Evolutionary conservation across 2,329 filamentous ascomycete species (phyloP).

Genomic region (Domatiomyces globalis): DNA sequence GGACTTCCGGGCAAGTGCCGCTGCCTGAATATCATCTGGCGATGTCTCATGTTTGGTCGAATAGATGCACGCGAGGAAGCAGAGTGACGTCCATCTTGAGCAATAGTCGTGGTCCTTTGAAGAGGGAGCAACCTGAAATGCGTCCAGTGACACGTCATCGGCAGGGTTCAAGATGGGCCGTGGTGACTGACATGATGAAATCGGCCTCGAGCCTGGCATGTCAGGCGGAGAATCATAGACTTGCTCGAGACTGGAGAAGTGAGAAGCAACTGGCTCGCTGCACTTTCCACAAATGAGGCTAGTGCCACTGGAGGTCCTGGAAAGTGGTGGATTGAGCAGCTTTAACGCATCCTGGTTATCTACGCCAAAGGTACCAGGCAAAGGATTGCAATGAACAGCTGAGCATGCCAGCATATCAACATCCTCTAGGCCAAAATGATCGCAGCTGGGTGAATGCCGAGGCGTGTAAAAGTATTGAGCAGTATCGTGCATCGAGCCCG

Average conservation of each 20-base stretch:
- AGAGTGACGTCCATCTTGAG: slow-evolving; percentile 17
- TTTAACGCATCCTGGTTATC: slow-evolving; percentile 16
- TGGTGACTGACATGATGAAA: slow-evolving; percentile 1
- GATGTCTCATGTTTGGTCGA: slow-evolving; percentile 8
- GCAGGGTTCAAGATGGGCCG: slow-evolving; percentile 11
- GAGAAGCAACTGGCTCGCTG: slow-evolving; percentile 10
- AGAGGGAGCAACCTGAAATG: slow-evolving; percentile 12
- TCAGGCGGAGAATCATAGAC: neutral
- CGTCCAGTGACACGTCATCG: slow-evolving; percentile 2
- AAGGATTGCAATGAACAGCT: slow-evolving; percentile 9
- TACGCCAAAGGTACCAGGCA: slow-evolving; percentile 12
- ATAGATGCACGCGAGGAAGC: slow-evolving; percentile 18
- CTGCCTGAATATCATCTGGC: slow-evolving; percentile 8
- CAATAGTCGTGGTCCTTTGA: slow-evolving; percentile 15
- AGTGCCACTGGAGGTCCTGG: slow-evolving; percentile 1
- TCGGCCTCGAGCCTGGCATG: neutral
- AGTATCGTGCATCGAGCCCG: neutral
- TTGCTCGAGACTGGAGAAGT: slow-evolving; percentile 13
- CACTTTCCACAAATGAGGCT: slow-evolving; percentile 15
- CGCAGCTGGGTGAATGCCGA: neutral
- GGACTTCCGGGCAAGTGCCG: neutral
- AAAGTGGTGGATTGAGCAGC: slow-evolving; percentile 11
- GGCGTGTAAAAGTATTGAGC: neutral
- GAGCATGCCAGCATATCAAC: slow-evolving; percentile 16
- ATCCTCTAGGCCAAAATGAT: slow-evolving; percentile 4